Conservation (phyloP, 306 rosid species). For the Arachis stenosperma region DNA sequence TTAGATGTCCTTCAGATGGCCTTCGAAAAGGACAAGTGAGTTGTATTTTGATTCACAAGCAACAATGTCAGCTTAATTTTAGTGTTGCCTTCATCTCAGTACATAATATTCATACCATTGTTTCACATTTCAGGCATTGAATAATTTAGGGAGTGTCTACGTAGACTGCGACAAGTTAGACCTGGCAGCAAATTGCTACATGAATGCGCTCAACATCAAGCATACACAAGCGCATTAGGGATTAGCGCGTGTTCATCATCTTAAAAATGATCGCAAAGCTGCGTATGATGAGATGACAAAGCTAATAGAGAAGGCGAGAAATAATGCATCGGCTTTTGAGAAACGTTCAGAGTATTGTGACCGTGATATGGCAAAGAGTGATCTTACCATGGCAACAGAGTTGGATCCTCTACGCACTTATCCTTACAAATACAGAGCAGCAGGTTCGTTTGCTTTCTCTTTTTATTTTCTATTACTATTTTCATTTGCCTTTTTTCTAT, state of each 20-base stretch:
- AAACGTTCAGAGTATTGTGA: constrained; percentile 95
- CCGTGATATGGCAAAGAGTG: constrained; percentile 93
- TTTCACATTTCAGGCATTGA: constrained; percentile 67
- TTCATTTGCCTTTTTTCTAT: no score
- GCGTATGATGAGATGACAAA: constrained; percentile 97
- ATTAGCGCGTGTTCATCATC: constrained; percentile 87
- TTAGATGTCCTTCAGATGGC: constrained; percentile 93
- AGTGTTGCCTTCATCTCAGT: background rate
- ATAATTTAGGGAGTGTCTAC: constrained; percentile 85
- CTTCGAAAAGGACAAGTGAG: constrained; percentile 94
- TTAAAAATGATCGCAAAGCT: constrained; percentile 73
- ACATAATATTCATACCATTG: background rate
- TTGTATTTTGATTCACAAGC: constrained; percentile 22
- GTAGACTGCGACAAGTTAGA: constrained; percentile 86
- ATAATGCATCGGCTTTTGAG: constrained; percentile 89
- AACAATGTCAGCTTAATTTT: constrained; percentile 29
- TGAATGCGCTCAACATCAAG: constrained; percentile 83
- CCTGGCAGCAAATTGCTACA: constrained; percentile 92
- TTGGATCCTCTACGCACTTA: constrained; percentile 90
- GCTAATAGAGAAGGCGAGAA: constrained; percentile 81
- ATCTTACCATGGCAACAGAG: constrained; percentile 74
- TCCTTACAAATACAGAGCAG: constrained; percentile 96
- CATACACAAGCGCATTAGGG: constrained; percentile 97
- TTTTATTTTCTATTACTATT: no score
- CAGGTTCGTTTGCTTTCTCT: constrained; percentile 44